phyloP scores from a whole-genome alignment of 805 yeast genomes.

The Saccharomycopsis schoenii region DNA sequence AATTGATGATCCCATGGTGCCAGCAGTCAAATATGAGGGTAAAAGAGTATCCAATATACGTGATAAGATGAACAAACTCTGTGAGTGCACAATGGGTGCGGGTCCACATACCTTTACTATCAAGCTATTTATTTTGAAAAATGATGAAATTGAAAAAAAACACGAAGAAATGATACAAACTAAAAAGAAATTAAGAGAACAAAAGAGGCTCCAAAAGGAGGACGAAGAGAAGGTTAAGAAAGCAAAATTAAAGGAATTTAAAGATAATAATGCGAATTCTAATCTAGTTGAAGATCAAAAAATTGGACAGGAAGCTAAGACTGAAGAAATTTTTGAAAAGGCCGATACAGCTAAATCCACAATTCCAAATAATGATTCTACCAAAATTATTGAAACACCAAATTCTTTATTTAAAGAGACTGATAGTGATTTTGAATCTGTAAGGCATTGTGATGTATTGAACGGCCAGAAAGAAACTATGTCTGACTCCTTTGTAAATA shows the following conservation, averaged over 20 bases:
- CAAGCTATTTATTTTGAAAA: constrained; percentile 74
- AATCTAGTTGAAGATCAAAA: neutral
- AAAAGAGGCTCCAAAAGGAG: constrained; percentile 21
- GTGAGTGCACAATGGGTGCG: constrained; percentile 59
- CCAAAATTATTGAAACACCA: neutral
- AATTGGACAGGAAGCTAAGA: neutral
- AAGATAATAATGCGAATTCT: constrained; percentile 14
- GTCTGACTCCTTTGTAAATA: too few relatives aligned
- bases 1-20: neutral
- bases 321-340: neutral
- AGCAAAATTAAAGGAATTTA: constrained; percentile 21
- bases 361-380: neutral
- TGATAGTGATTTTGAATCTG: neutral
- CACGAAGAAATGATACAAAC: constrained; percentile 29
- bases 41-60: constrained; percentile 43
- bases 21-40: neutral
- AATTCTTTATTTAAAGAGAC: neutral
- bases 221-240: constrained; percentile 29
- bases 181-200: constrained; percentile 24
- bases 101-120: constrained; percentile 83
- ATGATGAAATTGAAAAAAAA: constrained; percentile 53
- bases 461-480: too few relatives aligned
- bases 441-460: neutral
- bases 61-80: constrained; percentile 81
- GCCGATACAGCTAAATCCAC: neutral